These are phyloP conservation scores for Agapanthus africanus DNA, from an alignment of 106 monocot species.

Conservation along the genomic window DNA sequence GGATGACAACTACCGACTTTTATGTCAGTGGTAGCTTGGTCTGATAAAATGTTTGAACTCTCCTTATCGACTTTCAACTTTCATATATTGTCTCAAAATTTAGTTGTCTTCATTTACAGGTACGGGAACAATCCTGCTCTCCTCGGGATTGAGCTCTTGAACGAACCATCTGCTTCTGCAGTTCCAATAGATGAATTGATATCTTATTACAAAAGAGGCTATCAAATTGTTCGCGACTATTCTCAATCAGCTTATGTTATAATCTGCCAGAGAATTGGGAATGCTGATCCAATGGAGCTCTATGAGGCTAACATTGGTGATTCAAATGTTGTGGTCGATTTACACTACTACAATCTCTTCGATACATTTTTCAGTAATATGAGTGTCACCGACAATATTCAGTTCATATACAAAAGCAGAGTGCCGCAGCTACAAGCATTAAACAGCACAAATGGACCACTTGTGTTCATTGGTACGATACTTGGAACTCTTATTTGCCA, in stretches of 20 bases:
- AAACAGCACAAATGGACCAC: constrained; percentile 51
- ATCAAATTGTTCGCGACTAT: constrained; percentile 64
- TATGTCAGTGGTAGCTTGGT: too few relatives aligned
- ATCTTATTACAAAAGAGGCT: constrained; percentile 67
- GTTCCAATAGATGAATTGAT: constrained; percentile 64
- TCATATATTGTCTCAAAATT: not conserved
- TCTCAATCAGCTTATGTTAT: constrained; percentile 68
- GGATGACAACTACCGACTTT: too few relatives aligned
- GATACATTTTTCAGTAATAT: constrained; percentile 53
- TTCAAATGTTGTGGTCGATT: constrained; percentile 63
- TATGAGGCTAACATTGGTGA: constrained; percentile 62
- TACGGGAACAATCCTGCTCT: constrained; percentile 61
- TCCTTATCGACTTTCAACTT: not conserved
- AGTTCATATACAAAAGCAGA: constrained; percentile 53
- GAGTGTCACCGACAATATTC: constrained; percentile 50
- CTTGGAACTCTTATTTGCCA: not conserved
- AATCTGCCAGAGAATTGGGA: constrained; percentile 82
- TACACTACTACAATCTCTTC: constrained; percentile 84
- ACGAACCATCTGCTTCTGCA: constrained; percentile 66
- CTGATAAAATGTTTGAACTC: not conserved
- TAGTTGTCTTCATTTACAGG: constrained; percentile 27
- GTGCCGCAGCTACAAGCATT: constrained; percentile 53
- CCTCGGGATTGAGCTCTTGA: constrained; percentile 77
- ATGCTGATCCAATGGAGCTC: constrained; percentile 77
- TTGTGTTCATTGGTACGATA: constrained; percentile 56